Evolutionary conservation across 331 rosid species (phyloP), one percentile per base, ranked within the genome.

Genomic region (Quercus phellos): DNA sequence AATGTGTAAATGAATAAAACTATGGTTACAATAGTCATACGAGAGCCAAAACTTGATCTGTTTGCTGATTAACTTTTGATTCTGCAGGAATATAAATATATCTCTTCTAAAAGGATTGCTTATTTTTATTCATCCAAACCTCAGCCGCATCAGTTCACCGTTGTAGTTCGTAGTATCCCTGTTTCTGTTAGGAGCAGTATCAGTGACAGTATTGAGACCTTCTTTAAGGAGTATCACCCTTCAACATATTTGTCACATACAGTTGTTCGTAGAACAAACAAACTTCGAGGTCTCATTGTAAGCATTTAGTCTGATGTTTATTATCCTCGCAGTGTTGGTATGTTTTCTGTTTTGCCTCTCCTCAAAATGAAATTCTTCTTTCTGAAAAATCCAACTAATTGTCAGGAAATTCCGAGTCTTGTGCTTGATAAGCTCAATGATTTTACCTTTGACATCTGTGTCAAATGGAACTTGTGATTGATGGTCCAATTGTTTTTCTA

Each of bases 141-240:
- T 56, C 94, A 87, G 77, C 97, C 97, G 26, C 99, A 93, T 82
- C 96, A 93, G 68, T 93, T 95, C 86, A 89, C 98, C 43, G 74
- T 95, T 85, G 82, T 95, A 83, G 97, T 91, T 82, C 94, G 74
- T 29, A 85, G 92, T 84, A 89, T 93, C 68, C 97, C 99, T 27
- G 77, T 78, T 75, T 78, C 94, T 73, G 51, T 61, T 16, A 78
- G 85, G 60, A 70, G 85, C 85, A 90, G 86, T 68, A 79, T 93
- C 87, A 86, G 91, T 63, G 92, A 93, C 21, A 84, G 80, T 70
- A 90, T 93, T 73, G 89, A 86, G 77, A 77, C 76, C 63, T 95
- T 91, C 88, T 95, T 95, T 82, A 78, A 54, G 3, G 96, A 91
- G 74, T 82, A 83, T 77, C 89, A 95, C 78, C 93, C 98, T 64